These are phyloP conservation scores for Dendrostoma leiphaemia DNA, from an alignment of 2,329 filamentous ascomycete species.

Conservation along the genomic window DNA sequence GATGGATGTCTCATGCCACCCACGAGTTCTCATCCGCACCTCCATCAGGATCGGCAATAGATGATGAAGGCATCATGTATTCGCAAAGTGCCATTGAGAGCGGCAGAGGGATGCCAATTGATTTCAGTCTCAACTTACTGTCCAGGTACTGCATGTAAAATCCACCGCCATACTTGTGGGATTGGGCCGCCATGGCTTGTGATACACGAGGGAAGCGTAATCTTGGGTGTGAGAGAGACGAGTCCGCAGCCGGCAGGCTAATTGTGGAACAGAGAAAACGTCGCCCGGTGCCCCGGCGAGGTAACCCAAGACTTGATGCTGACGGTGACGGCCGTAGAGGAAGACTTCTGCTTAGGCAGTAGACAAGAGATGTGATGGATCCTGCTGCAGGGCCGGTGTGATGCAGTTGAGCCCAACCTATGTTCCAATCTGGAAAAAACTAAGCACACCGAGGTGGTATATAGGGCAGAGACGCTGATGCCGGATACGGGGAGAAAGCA, in stretches of 20 bases:
- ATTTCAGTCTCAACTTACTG: conserved; percentile 55
- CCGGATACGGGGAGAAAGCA: conserved; percentile 1
- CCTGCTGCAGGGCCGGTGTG: conserved; percentile 31
- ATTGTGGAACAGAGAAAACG: conserved; percentile 21
- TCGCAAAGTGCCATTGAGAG: conserved; percentile 5
- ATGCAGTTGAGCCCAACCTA: conserved; percentile 58
- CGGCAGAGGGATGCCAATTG: conserved; percentile 19
- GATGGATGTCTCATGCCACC: conserved; percentile 16
- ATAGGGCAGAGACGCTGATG: conserved; percentile 31
- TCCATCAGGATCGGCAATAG: not conserved
- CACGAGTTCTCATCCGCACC: conserved; percentile 6
- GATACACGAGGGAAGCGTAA: not conserved
- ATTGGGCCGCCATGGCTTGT: conserved; percentile 22
- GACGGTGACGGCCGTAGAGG: conserved; percentile 22
- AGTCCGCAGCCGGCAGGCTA: conserved; percentile 24
- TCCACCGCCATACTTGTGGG: conserved; percentile 51
- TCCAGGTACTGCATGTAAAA: conserved; percentile 73
- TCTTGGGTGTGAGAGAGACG: not conserved
- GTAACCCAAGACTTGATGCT: conserved; percentile 13
- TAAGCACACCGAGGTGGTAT: conserved; percentile 20
- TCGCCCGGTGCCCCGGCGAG: conserved; percentile 19
- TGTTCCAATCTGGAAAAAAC: conserved; percentile 29
- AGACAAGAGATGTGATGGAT: conserved; percentile 28
- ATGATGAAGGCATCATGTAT: not conserved
- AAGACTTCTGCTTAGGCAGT: conserved; percentile 8